Conservation (phyloP, 148 eudicot genomes). For the Gaultheria prostrata region DNA sequence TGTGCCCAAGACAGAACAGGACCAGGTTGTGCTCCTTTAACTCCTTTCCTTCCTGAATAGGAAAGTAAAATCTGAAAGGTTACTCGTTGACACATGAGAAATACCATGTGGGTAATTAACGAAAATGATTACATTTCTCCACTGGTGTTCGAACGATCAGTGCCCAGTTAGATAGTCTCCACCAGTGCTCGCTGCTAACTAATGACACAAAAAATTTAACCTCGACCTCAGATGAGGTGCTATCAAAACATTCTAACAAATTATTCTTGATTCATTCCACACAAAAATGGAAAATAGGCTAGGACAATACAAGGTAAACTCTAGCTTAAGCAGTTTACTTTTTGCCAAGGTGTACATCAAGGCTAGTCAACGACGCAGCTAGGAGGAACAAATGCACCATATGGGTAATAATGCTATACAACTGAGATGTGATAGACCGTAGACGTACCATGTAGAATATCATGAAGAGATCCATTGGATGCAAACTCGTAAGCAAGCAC, state of each 20-base stretch:
- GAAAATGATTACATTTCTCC: background rate
- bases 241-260: background rate
- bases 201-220: background rate
- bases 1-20: slow-evolving; percentile 78
- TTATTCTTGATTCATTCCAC: background rate
- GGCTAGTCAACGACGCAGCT: background rate
- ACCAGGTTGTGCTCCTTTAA: slow-evolving; percentile 74
- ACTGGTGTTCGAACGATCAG: background rate
- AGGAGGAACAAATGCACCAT: background rate
- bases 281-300: background rate
- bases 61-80: background rate
- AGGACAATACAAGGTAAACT: background rate
- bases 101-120: background rate
- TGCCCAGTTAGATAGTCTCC: background rate
- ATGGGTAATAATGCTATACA: background rate
- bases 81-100: background rate
- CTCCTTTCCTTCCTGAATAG: slow-evolving; percentile 63
- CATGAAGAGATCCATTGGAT: slow-evolving; percentile 73
- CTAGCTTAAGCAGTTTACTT: background rate
- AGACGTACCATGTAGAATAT: slow-evolving; percentile 69
- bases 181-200: background rate
- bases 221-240: background rate
- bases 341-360: background rate
- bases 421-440: slow-evolving; percentile 14
- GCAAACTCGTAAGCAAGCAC: slow-evolving; percentile 73